Conservation (phyloP, 148 eudicot genomes). For the Tetragonia tetragonoides region DNA sequence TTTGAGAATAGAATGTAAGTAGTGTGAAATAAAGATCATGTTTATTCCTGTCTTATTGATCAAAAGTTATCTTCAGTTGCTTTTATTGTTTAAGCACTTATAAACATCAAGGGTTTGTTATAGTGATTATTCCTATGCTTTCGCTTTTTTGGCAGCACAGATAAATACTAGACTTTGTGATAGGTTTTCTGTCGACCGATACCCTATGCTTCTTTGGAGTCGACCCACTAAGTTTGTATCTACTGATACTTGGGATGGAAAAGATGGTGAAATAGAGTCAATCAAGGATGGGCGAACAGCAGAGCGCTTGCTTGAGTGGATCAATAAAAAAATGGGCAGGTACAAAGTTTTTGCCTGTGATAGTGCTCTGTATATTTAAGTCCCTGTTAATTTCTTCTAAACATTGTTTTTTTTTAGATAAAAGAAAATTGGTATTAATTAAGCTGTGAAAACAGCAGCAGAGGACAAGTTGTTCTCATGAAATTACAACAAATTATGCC, state of each 20-base stretch:
- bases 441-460: no score
- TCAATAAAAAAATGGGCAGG: constrained; percentile 85
- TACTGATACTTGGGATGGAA: constrained; percentile 48
- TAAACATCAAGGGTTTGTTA: constrained; percentile 4
- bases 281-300: constrained; percentile 73
- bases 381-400: no score
- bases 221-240: constrained; percentile 62
- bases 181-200: constrained; percentile 73
- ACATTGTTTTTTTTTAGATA: not conserved
- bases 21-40: not conserved
- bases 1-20: not conserved
- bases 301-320: constrained; percentile 79
- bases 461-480: no score
- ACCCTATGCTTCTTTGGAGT: constrained; percentile 90
- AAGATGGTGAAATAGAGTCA: constrained; percentile 55
- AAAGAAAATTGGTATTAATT: no score
- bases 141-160: constrained; percentile 88
- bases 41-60: not conserved
- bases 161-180: constrained; percentile 79
- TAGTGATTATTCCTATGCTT: constrained; percentile 41
- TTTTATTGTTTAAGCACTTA: not conserved
- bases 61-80: not conserved
- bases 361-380: not conserved
- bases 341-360: constrained; percentile 15
- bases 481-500: no score